Evolutionary conservation across 2,329 filamentous ascomycete genomes (phyloP).

Genomic region (Xylaria sp.): DNA sequence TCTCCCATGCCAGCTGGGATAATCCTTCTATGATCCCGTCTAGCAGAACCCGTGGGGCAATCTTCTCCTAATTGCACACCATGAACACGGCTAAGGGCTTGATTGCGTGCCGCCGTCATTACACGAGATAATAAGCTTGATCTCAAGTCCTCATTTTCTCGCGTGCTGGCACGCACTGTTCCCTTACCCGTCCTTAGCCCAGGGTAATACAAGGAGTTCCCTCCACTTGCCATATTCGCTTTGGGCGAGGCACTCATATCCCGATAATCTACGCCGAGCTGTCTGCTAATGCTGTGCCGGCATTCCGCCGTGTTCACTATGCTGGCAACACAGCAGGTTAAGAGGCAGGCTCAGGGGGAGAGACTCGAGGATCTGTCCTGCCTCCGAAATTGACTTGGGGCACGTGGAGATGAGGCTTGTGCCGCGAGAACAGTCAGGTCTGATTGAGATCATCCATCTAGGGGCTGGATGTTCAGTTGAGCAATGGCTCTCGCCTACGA

Average conservation of each 20-base stretch:
- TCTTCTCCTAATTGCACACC: constrained; percentile 17
- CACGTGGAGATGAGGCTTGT: constrained; percentile 14
- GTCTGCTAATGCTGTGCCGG: constrained; percentile 30
- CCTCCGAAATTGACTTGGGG: constrained; percentile 20
- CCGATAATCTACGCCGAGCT: constrained; percentile 27
- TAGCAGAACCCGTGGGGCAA: constrained; percentile 32
- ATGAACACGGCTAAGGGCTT: constrained; percentile 14
- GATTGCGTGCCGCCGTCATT: constrained; percentile 15
- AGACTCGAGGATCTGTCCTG: constrained; percentile 37
- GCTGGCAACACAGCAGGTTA: constrained; percentile 31
- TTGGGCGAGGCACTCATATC: constrained; percentile 29
- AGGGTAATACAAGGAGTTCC: constrained; percentile 22
- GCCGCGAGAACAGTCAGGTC: constrained; percentile 5
- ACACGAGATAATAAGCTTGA: constrained; percentile 21
- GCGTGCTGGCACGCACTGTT: constrained; percentile 10
- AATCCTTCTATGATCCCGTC: constrained; percentile 26
- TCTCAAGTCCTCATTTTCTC: constrained; percentile 14
- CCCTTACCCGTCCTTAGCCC: constrained; percentile 16
- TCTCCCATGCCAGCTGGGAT: constrained; percentile 23
- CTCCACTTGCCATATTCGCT: constrained; percentile 31
- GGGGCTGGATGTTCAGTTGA: background rate
- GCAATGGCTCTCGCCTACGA: background rate
- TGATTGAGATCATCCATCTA: constrained; percentile 1
- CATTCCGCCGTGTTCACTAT: constrained; percentile 35
- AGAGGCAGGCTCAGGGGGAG: constrained; percentile 30